phyloP scores from a whole-genome alignment of 2,329 filamentous ascomycete genomes.

The Bipolaris victoriae region DNA sequence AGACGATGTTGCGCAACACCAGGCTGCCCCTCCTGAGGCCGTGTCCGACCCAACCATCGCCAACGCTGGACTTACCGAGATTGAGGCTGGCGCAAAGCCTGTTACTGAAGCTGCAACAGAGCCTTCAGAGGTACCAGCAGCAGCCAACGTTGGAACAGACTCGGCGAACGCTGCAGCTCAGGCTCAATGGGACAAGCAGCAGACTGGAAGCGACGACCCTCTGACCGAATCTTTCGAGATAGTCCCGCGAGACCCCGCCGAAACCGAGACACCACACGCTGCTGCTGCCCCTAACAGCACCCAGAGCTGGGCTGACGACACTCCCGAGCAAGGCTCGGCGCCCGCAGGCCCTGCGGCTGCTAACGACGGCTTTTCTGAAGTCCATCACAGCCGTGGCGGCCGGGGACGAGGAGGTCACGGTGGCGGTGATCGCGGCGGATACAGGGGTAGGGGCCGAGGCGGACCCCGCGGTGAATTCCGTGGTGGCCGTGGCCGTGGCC shows the following conservation, averaged over 20 bases:
- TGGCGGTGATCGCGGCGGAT: constrained; percentile 58
- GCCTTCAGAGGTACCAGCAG: constrained; percentile 40
- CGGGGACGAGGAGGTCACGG: constrained; percentile 57
- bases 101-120: constrained; percentile 41
- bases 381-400: constrained; percentile 55
- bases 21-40: constrained; percentile 45
- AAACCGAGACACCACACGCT: constrained; percentile 71
- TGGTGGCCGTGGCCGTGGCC: constrained; percentile 51
- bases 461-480: constrained; percentile 48
- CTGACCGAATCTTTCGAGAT: constrained; percentile 75
- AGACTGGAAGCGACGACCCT: constrained; percentile 55
- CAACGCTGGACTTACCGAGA: constrained; percentile 71
- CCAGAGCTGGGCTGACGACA: constrained; percentile 84
- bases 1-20: constrained; percentile 55
- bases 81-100: constrained; percentile 53
- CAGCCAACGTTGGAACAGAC: constrained; percentile 49
- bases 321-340: constrained; percentile 48
- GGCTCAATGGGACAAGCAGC: constrained; percentile 68
- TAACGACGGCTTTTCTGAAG: constrained; percentile 75
- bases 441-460: constrained; percentile 60
- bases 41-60: constrained; percentile 70
- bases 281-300: constrained; percentile 63
- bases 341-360: constrained; percentile 42
- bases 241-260: constrained; percentile 72
- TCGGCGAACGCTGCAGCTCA: constrained; percentile 63